Evolutionary conservation across 441 rosid genomes (phyloP).

Genomic region (Francoa sonchifolia): DNA sequence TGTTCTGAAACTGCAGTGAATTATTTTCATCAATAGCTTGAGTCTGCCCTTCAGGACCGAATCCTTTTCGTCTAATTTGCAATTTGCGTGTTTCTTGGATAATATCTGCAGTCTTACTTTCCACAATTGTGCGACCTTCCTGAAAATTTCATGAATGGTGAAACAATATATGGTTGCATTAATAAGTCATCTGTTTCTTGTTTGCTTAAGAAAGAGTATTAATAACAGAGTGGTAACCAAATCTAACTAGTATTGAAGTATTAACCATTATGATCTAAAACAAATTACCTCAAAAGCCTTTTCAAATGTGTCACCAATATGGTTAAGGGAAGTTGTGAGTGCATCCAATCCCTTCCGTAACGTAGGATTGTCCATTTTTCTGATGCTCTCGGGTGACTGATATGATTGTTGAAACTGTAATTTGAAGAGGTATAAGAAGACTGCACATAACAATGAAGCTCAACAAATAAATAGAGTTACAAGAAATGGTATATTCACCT

Average conservation of each 20-base stretch:
- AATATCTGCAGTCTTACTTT: constrained; percentile 60
- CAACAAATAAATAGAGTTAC: background rate
- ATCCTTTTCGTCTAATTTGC: constrained; percentile 58
- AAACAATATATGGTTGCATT: no score
- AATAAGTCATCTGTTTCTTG: no score
- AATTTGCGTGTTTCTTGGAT: constrained; percentile 55
- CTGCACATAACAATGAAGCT: constrained; percentile 4
- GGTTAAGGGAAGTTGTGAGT: constrained; percentile 62
- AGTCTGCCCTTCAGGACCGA: constrained; percentile 21
- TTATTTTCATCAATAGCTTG: constrained; percentile 23
- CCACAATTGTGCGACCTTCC: constrained; percentile 74
- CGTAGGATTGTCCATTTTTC: constrained; percentile 58
- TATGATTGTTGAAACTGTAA: constrained; percentile 21
- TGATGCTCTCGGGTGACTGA: constrained; percentile 23
- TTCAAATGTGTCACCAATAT: constrained; percentile 72
- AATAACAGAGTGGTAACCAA: no score
- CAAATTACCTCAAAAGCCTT: constrained; percentile 63
- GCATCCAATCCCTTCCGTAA: constrained; percentile 57
- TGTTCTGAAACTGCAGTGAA: constrained; percentile 32
- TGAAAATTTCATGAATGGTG: constrained; percentile 19
- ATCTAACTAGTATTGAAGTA: no score
- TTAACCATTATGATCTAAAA: background rate
- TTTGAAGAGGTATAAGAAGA: background rate
- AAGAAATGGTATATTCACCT: constrained; percentile 40
- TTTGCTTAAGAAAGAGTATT: no score